Evolutionary conservation across 2,329 filamentous ascomycete species (phyloP), one percentile per base, ranked within the genome.

Genomic region (Sphaerulina musiva): DNA sequence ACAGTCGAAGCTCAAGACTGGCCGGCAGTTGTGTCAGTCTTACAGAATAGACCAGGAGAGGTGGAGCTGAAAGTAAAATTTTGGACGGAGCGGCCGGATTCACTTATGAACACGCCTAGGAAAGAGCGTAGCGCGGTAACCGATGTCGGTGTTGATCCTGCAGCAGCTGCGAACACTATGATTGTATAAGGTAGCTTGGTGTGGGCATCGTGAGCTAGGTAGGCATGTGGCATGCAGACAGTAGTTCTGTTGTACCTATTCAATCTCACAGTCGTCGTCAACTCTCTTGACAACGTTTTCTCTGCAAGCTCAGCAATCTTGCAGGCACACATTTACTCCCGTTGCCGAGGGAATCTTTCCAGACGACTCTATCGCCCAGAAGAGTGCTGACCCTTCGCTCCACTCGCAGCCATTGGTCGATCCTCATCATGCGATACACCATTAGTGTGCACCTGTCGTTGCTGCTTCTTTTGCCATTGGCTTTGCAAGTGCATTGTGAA

Each of bases 401-500:
- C 50, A 4, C 20, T 39, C 6, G 50, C 20, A 17, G 36, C 36
- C 36, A 46, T 46, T 9, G 11, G n/a, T 12, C 36, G 34, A 23
- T 17, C 29, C 26, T 34, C 39, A 10, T 48, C 45, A 5, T 47
- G 45, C 14, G 26, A 12, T 8, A 55, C 53, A 20, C 53, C 53
- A 23, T 55, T 55, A 14, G 48, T 53, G 17, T 26, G 38, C 31
- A 41, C 12, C 20, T 39, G 42, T 20, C 38, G 48, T 29, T 51
- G 43, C 48, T 54, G 46, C 34, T 48, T 47, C 29, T 45, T 34
- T n/a, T 48, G 40, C 45, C 49, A 49, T 36, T 46, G 47, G 4
- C 26, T 43, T 39, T 58, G 53, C 53, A 53, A 38, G 20, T 44
- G 46, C 23, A 32, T 41, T 20, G 75, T 76, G 17, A 83, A 64